A percentile compares a stretch with the other conserved stretches of the same genome.
phyloP scores from a whole-genome alignment of 371 early-diverging fungal species.

The Rhizopus stolonifer region DNA sequence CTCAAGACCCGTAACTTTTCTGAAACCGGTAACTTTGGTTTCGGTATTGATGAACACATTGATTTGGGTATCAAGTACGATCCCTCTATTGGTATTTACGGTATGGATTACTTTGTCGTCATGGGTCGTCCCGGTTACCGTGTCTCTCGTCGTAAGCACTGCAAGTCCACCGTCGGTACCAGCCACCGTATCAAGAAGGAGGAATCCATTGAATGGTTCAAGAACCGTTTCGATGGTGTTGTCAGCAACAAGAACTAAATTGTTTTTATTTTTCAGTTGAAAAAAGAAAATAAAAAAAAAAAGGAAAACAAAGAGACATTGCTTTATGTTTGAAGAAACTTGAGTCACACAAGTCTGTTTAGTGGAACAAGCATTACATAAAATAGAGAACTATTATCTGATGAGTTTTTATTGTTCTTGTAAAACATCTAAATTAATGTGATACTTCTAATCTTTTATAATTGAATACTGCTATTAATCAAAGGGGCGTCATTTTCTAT shows the following conservation, averaged over 20 bases:
- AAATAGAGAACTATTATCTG: too few species aligned
- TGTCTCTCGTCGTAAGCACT: conserved; percentile 95
- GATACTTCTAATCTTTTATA: too few species aligned
- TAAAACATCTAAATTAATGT: too few species aligned
- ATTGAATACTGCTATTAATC: too few species aligned
- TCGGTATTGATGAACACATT: conserved; percentile 99
- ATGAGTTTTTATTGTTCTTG: too few species aligned
- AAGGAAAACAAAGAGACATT: background rate
- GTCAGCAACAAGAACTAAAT: conserved; percentile 17
- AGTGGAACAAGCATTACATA: too few species aligned
- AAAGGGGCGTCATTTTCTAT: too few species aligned
- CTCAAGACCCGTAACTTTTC: conserved; percentile 96
- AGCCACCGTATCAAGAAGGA: conserved; percentile 91
- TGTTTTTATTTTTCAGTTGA: background rate
- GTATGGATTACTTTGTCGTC: conserved; percentile 98
- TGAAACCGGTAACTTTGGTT: conserved; percentile 99
- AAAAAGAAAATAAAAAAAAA: background rate
- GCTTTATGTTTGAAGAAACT: background rate
- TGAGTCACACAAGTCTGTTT: too few species aligned
- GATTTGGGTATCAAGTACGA: conserved; percentile 99
- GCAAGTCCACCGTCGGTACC: conserved; percentile 84
- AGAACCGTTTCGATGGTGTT: conserved; percentile 22
- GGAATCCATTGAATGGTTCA: conserved; percentile 25
- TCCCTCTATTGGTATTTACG: conserved; percentile 98
- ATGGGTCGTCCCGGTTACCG: conserved; percentile 98